phyloP scores from a whole-genome alignment of 176 grass and related monocot genomes.

The Raddia distichophylla region DNA sequence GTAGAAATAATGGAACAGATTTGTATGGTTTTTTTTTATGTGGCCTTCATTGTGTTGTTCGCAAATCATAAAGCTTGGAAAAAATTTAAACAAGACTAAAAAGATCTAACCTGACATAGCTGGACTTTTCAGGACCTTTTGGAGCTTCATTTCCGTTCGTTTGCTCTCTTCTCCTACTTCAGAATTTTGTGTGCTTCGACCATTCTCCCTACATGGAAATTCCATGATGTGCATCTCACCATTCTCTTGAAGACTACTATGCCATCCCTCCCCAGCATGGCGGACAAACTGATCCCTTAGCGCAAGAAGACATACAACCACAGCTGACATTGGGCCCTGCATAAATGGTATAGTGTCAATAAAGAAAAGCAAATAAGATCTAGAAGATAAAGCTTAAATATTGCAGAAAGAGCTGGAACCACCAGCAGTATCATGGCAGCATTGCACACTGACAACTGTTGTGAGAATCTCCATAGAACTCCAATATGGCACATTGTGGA shows the following conservation, averaged over 20 bases:
- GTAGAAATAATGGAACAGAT: background rate
- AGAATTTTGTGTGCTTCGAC: constrained; percentile 18
- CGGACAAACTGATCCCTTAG: constrained; percentile 51
- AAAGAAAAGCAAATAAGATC: background rate
- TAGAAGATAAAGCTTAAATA: background rate
- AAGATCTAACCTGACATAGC: constrained; percentile 42
- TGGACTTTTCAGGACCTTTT: constrained; percentile 31
- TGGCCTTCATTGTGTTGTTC: constrained; percentile 1
- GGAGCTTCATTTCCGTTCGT: constrained; percentile 19
- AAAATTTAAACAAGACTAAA: constrained; percentile 10
- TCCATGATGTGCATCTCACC: constrained; percentile 25
- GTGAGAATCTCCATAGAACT: background rate
- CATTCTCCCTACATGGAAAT: constrained; percentile 35
- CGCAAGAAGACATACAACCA: constrained; percentile 51
- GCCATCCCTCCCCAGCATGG: constrained; percentile 30
- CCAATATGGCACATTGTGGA: background rate
- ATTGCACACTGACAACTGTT: constrained; percentile 15
- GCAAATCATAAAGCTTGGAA: background rate
- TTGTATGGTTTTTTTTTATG: background rate
- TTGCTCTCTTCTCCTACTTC: constrained; percentile 27
- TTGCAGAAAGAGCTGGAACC: constrained; percentile 28
- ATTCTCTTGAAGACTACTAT: constrained; percentile 37
- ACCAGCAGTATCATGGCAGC: constrained; percentile 4
- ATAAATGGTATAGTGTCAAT: constrained; percentile 39
- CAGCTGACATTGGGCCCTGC: constrained; percentile 59